Evolutionary conservation across 2,329 filamentous ascomycete species (phyloP), one percentile per base, ranked within the genome.

Genomic region (Pseudogymnoascus sp.): DNA sequence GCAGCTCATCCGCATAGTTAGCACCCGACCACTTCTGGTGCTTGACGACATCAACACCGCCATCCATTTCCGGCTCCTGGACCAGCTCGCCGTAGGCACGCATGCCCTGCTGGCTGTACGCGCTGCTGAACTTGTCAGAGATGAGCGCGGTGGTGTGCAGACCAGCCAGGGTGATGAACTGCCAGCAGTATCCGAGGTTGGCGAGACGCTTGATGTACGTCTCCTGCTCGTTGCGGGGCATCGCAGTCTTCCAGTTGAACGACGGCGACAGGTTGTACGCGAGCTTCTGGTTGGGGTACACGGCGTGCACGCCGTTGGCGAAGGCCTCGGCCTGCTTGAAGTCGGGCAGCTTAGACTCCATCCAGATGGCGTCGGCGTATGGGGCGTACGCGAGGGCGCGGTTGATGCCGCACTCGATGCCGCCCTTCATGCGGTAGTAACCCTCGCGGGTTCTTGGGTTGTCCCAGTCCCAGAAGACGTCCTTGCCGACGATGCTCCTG

Each of bases 221-320:
- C 79, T 96, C 91, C 78, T 99, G 94, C 74, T 97, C 93, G 60
- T 83, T 81, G 67, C 89, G 85, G 47, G 90, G 82, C 92, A 97
- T 97, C 69, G 93, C 94, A 62, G 91, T 83, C 81, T 97, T 97
- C 94, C 94, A 99, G 85, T 99, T 99, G 88, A 99, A 99, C 3
- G 91, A 96, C 30, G 94, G 94, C 0, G 91, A 97, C 66, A 99
- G 87, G 81, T 99, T 99, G 81, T 99, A 99, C 4, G 94, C 89
- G 63, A 99, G 88, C 89, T 99, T 99, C 76, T 97, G 90, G 78
- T 99, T 89, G 0, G 94, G 94, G 85, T 89, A 97, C 8, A 91
- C 90, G 61, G 91, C 89, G 76, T 97, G 94, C 39, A 99, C 93
- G 58, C 94, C 93, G 43, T 89, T 82, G 33, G 94, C 92, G 69